These are phyloP conservation scores for Pisolithus albus DNA, from an alignment of 768 basidiomycete genomes.

Conservation along the genomic window DNA sequence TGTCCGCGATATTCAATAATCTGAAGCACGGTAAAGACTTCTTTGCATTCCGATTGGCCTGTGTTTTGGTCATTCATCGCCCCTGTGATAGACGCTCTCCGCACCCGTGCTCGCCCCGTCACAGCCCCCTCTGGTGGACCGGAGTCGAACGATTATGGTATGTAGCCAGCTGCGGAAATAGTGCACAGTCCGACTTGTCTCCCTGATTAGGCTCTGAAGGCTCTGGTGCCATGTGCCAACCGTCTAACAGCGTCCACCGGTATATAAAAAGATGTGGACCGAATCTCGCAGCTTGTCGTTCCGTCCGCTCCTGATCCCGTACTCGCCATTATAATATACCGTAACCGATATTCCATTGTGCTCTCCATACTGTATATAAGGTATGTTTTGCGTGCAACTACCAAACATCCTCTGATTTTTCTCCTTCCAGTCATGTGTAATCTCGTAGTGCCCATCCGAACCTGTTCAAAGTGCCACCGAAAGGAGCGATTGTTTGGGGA, in stretches of 20 bases:
- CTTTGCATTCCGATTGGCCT: too few species aligned
- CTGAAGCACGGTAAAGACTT: too few species aligned
- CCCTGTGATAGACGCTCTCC: too few species aligned
- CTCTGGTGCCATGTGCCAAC: not conserved
- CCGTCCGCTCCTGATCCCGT: not conserved
- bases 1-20: too few species aligned
- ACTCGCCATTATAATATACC: not conserved
- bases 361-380: not conserved
- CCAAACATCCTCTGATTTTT: not conserved
- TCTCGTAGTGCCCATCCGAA: slow-evolving; percentile 24
- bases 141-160: not conserved
- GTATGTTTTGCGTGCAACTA: not conserved
- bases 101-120: not conserved
- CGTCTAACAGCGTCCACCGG: not conserved
- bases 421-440: slow-evolving; percentile 22
- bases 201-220: not conserved
- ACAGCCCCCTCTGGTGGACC: not conserved
- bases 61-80: too few species aligned
- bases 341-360: not conserved
- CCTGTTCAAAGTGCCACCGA: slow-evolving; percentile 23
- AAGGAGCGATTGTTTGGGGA: slow-evolving; percentile 23
- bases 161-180: not conserved
- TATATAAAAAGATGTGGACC: not conserved
- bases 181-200: not conserved
- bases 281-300: not conserved